Conservation (phyloP, 345 rosid genomes). For the Hirschfeldia incana region DNA sequence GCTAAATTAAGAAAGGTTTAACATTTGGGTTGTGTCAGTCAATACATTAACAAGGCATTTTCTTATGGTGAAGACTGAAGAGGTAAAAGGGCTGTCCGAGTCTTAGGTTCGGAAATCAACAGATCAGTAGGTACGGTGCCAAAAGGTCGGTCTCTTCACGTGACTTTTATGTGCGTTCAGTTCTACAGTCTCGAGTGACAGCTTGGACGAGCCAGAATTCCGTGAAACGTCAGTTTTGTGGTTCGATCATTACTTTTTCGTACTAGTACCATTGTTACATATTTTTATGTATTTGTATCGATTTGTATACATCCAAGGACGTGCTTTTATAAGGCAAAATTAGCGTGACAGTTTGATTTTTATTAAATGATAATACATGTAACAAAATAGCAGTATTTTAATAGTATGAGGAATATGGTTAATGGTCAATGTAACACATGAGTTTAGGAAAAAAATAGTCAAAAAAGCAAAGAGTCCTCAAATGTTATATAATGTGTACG, state of each 20-base stretch:
- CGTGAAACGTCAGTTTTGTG: conserved; percentile 37
- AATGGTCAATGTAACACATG: conserved; percentile 26
- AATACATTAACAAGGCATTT: conserved; percentile 13
- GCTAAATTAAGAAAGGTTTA: conserved; percentile 31
- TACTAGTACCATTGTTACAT: not conserved
- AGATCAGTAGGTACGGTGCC: conserved; percentile 30
- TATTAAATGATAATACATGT: not conserved
- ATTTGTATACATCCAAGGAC: not conserved
- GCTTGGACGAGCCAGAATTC: conserved; percentile 34
- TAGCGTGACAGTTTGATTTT: not conserved
- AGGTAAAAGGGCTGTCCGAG: conserved; percentile 75
- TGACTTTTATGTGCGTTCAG: conserved; percentile 38
- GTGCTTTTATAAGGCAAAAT: not conserved
- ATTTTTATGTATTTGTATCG: not conserved
- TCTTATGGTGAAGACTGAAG: no score
- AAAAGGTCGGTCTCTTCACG: conserved; percentile 30
- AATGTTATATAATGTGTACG: not conserved
- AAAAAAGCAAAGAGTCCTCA: conserved; percentile 26
- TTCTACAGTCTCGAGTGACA: conserved; percentile 25
- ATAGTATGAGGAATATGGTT: not conserved
- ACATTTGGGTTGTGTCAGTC: conserved; percentile 31
- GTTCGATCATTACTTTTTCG: conserved; percentile 2
- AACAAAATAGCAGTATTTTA: not conserved
- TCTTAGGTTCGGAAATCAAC: conserved; percentile 39
- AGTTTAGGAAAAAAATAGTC: conserved; percentile 36